A percentile compares a stretch with the other conserved stretches of the same genome.
phyloP scores from a whole-genome alignment of 768 basidiomycete genomes.

The Suillus ampliporus region DNA sequence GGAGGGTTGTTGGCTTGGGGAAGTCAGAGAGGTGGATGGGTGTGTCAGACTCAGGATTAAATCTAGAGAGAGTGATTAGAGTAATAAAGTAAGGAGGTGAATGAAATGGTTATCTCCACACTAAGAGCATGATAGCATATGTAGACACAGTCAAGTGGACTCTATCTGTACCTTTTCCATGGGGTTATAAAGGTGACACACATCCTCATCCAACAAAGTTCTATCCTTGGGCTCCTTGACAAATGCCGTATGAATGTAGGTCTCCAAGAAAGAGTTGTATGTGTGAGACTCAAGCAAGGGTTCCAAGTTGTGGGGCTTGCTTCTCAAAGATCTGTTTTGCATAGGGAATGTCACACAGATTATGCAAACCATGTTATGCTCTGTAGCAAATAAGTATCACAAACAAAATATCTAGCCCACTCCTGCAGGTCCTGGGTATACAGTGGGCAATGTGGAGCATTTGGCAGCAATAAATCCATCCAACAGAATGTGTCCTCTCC shows the following conservation, averaged over 20 bases:
- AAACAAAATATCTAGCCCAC: neutral
- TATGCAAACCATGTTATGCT: neutral
- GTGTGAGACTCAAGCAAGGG: slow-evolving; percentile 51
- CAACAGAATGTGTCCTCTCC: neutral
- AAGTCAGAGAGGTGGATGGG: slow-evolving; percentile 22
- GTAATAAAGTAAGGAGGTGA: neutral
- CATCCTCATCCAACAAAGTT: slow-evolving; percentile 64
- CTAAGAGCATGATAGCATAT: slow-evolving; percentile 72
- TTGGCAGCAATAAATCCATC: neutral
- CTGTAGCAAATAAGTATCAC: neutral
- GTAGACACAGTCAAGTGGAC: slow-evolving; percentile 59
- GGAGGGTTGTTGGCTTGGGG: slow-evolving; percentile 37
- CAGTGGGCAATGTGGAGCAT: neutral
- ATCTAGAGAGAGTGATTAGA: slow-evolving; percentile 37
- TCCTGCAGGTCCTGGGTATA: neutral
- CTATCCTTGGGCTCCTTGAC: slow-evolving; percentile 49
- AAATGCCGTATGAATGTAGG: slow-evolving; percentile 65
- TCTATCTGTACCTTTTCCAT: slow-evolving; percentile 56
- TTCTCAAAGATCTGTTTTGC: slow-evolving; percentile 73
- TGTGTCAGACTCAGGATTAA: slow-evolving; percentile 41
- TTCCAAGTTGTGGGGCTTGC: slow-evolving; percentile 39
- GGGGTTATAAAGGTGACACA: slow-evolving; percentile 61
- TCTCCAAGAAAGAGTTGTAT: slow-evolving; percentile 71
- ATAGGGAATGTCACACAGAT: slow-evolving; percentile 72
- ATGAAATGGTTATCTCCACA: slow-evolving; percentile 53